These are phyloP conservation scores for Inga laurina DNA, from an alignment of 306 rosid genomes.

Conservation along the genomic window DNA sequence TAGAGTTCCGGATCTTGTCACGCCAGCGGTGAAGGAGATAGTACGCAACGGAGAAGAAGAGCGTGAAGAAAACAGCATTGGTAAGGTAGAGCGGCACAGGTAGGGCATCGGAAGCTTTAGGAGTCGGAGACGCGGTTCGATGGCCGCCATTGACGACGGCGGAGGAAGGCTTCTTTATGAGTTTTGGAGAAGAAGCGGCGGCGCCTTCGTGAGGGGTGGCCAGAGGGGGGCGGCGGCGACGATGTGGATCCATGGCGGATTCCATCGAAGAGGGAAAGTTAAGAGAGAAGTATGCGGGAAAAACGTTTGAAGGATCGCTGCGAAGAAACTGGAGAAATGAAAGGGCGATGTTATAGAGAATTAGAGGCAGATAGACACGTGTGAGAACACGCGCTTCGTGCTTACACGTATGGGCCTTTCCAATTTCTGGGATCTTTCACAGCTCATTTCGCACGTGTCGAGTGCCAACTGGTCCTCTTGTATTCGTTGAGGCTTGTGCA, in stretches of 20 bases:
- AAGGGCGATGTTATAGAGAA: neutral
- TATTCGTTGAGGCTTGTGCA: neutral
- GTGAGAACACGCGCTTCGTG: neutral
- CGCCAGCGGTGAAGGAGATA: slow-evolving; percentile 73
- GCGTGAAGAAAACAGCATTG: slow-evolving; percentile 69
- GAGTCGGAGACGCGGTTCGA: slow-evolving; percentile 11
- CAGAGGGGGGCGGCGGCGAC: slow-evolving; percentile 10
- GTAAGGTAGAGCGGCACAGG: slow-evolving; percentile 65
- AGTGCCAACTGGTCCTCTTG: neutral
- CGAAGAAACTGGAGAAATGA: neutral
- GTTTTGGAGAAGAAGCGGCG: neutral
- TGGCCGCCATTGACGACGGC: neutral
- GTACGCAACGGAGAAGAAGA: slow-evolving; percentile 72
- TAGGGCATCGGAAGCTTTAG: slow-evolving; percentile 64
- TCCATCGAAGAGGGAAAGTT: neutral
- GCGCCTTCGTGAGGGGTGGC: neutral
- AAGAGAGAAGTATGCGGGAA: neutral
- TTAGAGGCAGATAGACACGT: neutral
- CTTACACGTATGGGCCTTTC: neutral
- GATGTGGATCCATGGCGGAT: slow-evolving; percentile 39
- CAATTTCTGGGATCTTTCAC: neutral
- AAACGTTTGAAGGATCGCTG: neutral
- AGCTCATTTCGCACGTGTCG: neutral
- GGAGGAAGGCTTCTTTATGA: slow-evolving; percentile 3
- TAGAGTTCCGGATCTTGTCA: slow-evolving; percentile 71